These are phyloP conservation scores for Ganoderma lingzhi DNA, from an alignment of 1,284 basidiomycete genomes.

Conservation along the genomic window DNA sequence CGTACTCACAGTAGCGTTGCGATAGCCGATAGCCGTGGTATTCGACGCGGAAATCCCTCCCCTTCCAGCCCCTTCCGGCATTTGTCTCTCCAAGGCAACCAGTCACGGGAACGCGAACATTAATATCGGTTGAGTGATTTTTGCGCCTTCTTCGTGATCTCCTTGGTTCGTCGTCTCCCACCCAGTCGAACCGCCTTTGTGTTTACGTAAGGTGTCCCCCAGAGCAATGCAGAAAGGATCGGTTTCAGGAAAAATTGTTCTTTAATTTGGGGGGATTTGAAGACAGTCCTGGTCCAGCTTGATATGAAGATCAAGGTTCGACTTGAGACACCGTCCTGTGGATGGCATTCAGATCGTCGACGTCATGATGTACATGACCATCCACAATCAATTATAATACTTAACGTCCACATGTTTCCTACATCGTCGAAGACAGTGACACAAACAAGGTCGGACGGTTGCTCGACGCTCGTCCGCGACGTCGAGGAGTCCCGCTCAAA, in stretches of 20 bases:
- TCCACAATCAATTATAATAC: not conserved
- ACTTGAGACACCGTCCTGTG: no score
- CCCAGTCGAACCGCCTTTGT: not conserved
- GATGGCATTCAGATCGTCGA: not conserved
- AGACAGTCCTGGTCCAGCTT: not conserved
- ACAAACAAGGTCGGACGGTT: no score
- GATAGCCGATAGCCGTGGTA: constrained; percentile 4
- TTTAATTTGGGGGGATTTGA: not conserved
- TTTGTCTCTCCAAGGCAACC: constrained; percentile 3
- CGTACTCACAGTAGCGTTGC: not conserved
- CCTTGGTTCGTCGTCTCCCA: not conserved
- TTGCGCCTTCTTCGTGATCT: not conserved
- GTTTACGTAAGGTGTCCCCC: constrained; percentile 1
- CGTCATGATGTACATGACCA: not conserved
- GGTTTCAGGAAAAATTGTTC: not conserved
- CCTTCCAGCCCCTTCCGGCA: not conserved
- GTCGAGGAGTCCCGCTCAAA: no score
- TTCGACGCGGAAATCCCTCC: constrained; percentile 1
- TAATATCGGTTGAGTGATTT: not conserved
- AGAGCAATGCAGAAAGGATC: not conserved
- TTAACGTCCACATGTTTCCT: not conserved
- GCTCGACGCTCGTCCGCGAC: no score
- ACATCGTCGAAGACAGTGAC: no score
- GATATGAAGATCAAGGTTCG: no score
- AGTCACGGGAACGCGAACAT: not conserved